These are phyloP conservation scores for Cruciata laevipes DNA, from an alignment of 257 asterid genomes.

Conservation along the genomic window DNA sequence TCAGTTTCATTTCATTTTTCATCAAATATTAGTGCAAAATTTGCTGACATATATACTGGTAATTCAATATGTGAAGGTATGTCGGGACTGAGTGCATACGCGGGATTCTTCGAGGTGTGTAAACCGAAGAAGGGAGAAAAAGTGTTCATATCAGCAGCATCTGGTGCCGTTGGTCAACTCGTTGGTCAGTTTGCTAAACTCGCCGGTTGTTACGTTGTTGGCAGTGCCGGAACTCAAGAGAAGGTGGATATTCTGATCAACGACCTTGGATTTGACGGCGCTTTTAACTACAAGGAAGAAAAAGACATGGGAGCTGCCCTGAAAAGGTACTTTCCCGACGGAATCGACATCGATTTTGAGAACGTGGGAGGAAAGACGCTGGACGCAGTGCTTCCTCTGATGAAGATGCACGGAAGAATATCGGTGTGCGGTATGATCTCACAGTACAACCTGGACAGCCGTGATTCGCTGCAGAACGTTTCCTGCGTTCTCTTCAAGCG, in stretches of 20 bases:
- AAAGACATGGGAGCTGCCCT: slow-evolving; percentile 32
- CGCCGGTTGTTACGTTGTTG: slow-evolving; percentile 46
- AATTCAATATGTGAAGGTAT: slow-evolving; percentile 25
- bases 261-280: slow-evolving; percentile 43
- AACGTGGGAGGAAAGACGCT: slow-evolving; percentile 53
- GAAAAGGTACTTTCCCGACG: slow-evolving; percentile 44
- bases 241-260: slow-evolving; percentile 55
- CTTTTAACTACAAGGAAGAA: slow-evolving; percentile 53
- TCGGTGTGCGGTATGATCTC: slow-evolving; percentile 54
- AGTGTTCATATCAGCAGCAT: slow-evolving; percentile 41
- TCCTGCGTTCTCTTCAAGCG: too few relatives aligned
- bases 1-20: too few relatives aligned
- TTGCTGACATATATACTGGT: too few relatives aligned
- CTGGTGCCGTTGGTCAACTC: slow-evolving; percentile 51
- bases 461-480: too few relatives aligned
- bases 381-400: slow-evolving; percentile 41
- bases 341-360: slow-evolving; percentile 47
- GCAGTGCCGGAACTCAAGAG: slow-evolving; percentile 38
- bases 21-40: too few relatives aligned
- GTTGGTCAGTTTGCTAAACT: slow-evolving; percentile 55
- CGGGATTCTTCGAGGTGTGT: not conserved
- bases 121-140: slow-evolving; percentile 9
- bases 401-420: slow-evolving; percentile 34
- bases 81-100: slow-evolving; percentile 26
- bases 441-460: slow-evolving; percentile 21